Evolutionary conservation across 1,284 basidiomycete species (phyloP), one percentile per base, ranked within the genome.

Genomic region (Exobasidium cylindrosporum): DNA sequence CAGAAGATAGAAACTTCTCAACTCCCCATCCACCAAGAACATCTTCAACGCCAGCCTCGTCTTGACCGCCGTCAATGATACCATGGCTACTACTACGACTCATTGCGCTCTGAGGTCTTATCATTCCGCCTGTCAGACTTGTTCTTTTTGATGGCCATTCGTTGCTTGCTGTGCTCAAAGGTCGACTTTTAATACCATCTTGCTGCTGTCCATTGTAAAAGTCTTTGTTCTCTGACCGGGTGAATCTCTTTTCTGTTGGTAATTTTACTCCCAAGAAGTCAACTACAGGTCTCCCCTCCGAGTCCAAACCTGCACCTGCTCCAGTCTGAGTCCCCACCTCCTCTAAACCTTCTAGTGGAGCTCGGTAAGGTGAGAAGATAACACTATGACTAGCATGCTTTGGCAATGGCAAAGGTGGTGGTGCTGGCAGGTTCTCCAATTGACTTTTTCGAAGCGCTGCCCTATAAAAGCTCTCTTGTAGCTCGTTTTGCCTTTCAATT

Each of bases 201-300:
- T 7, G 35, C 10, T 10, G 35, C 10, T 40, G 7, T 17, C 17
- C 17, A 10, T 40, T 17, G 35, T 40, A 40, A 17, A 7, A 7
- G 7, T 40, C 35, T 17, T 40, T 17, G 10, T 7, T 40, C 35
- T 40, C 35, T 26, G 40, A 35, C 13, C 35, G 67, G n/a, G 52
- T 23, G 14, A 7, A 14, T 26, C 61, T 63, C 24, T 64, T 64
- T 44, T 74, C 72, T 17, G 56, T 73, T 14, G 73, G 73, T 4
- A 76, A 61, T 0, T 64, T 59, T 28, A 76, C 70, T 28, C 72
- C 72, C 21, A 75, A 63, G 35, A 74, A 75, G 64, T 75, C 73
- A 57, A 74, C 54, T 60, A 68, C 71, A 7, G 47, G 47, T 21
- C 47, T 50, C 10, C 24, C 24, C 35, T 40, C 35, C 17, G 17